A percentile compares a stretch with the other conserved stretches of the same genome.
Conservation (phyloP, 2,329 filamentous ascomycete species). For the Cercospora sp. region DNA sequence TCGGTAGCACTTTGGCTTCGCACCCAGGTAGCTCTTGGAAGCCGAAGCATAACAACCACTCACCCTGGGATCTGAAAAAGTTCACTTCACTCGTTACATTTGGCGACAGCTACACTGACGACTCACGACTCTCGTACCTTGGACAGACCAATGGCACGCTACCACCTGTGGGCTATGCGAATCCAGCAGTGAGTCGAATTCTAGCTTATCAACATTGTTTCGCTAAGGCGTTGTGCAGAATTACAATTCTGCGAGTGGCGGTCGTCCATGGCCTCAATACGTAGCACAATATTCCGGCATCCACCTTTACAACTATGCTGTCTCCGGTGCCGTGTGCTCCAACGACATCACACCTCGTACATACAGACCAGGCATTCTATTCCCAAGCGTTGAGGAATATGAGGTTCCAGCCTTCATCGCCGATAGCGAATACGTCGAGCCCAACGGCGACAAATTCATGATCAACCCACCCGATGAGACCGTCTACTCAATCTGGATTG, state of each 20-base stretch:
- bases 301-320: slow-evolving; percentile 57
- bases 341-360: slow-evolving; percentile 64
- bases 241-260: slow-evolving; percentile 60
- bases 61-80: slow-evolving; percentile 44
- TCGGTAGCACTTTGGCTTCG: slow-evolving; percentile 2
- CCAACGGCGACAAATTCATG: slow-evolving; percentile 46
- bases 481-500: slow-evolving; percentile 76
- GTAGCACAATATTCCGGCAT: slow-evolving; percentile 61
- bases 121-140: slow-evolving; percentile 67
- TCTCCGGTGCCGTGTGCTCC: slow-evolving; percentile 70
- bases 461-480: slow-evolving; percentile 57
- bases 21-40: not conserved
- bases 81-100: slow-evolving; percentile 68
- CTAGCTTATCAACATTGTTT: not conserved
- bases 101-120: slow-evolving; percentile 71
- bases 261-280: slow-evolving; percentile 68
- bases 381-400: slow-evolving; percentile 55
- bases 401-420: slow-evolving; percentile 51
- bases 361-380: slow-evolving; percentile 54
- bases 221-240: slow-evolving; percentile 19
- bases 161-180: slow-evolving; percentile 62
- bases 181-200: slow-evolving; percentile 44
- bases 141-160: slow-evolving; percentile 56
- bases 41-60: not conserved
- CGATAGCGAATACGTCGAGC: slow-evolving; percentile 39